Evolutionary conservation across 768 basidiomycete species (phyloP), one percentile per base, ranked within the genome.

Genomic region (Suillus tomentosus): DNA sequence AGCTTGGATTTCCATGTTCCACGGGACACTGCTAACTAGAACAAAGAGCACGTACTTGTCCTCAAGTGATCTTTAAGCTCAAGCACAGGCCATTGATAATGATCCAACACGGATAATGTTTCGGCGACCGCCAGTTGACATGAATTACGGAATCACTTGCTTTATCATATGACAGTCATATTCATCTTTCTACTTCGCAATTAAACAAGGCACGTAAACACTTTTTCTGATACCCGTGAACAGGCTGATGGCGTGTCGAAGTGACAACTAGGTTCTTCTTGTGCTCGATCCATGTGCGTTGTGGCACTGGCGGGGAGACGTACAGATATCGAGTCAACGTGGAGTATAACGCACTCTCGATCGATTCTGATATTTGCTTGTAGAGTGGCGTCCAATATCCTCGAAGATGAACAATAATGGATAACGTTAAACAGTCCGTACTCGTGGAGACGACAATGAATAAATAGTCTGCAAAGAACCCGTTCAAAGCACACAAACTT

Each of bases 21-120:
- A 17, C 56, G 56, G 22, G 24, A 17, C 48, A 22, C 4, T 22
- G n/a, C 9, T 40, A 17, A 24, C 22, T 24, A 57, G 15, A 39
- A 57, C 56, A 57, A 57, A 24, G 56, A 40, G 39, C 56, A 54
- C 53, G 27, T 34, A 34, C 53, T 19, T 19, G 10, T 37, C 36
- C 10, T 19, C 9, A 53, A 36, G 51, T 8, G 31, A 31, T 24
- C 24, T 24, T 24, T 24, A 24, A 24, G 24, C 14, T 5, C 31
- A 9, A 53, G 8, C 51, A 53, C 51, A 31, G 27, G 51, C 14
- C 51, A 19, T 34, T 3, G 27, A 9, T 5, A 31, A 19, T 19
- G 17, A 53, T 31, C 36, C 7, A 36, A 37, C 31, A 37, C 36
- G 36, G 10, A 37, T 37, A 8, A 37, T 37, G 36, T 10, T 37